phyloP scores from a whole-genome alignment of 129 eudicot species.

The Artemisia annua region DNA sequence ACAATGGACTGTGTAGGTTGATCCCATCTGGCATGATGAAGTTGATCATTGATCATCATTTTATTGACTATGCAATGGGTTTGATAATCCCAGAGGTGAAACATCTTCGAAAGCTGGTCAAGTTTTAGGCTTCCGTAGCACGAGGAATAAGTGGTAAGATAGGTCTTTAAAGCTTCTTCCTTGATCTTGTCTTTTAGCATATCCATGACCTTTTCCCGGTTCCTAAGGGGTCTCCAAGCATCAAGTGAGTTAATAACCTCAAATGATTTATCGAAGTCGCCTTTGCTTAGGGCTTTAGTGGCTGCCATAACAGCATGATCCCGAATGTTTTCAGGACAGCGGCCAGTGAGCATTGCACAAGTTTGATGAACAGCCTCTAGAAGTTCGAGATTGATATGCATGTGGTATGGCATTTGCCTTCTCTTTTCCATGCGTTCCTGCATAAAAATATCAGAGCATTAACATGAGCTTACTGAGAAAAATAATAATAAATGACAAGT shows the following conservation, averaged over 20 bases:
- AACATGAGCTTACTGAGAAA: too few relatives aligned
- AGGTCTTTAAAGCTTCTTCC: conserved; percentile 65
- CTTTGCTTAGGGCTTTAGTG: conserved; percentile 41
- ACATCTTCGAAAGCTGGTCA: conserved; percentile 73
- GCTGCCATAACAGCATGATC: conserved; percentile 61
- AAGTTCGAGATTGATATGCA: conserved; percentile 90
- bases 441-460: too few relatives aligned
- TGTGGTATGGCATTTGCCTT: too few relatives aligned
- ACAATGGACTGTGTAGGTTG: conserved; percentile 67
- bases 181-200: conserved; percentile 50
- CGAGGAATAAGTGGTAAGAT: conserved; percentile 55
- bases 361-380: conserved; percentile 77
- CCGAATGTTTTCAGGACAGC: background rate
- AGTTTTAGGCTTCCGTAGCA: conserved; percentile 55
- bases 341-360: conserved; percentile 83
- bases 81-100: conserved; percentile 61
- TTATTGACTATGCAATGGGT: conserved; percentile 65
- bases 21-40: conserved; percentile 69
- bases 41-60: conserved; percentile 78
- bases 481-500: too few relatives aligned
- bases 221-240: conserved; percentile 59
- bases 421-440: too few relatives aligned
- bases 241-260: conserved; percentile 71
- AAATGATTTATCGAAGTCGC: conserved; percentile 67
- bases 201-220: conserved; percentile 54